These are phyloP conservation scores for Cordyceps farinosa DNA, from an alignment of 2,329 filamentous ascomycete species.

Conservation along the genomic window DNA sequence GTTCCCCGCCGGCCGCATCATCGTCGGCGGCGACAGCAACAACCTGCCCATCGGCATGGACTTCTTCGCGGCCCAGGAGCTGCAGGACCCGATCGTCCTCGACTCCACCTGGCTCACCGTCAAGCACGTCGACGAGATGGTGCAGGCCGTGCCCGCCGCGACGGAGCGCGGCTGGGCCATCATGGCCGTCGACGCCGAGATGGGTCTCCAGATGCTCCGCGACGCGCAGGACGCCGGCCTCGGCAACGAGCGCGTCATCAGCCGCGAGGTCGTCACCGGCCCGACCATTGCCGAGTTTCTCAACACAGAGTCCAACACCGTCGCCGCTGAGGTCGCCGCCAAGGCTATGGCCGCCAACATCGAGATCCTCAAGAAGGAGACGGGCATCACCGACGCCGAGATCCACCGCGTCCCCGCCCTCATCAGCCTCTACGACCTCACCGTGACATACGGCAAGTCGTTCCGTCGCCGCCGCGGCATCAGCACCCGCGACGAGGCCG, in stretches of 20 bases:
- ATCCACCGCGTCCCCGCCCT: slow-evolving; percentile 23
- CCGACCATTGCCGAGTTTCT: neutral
- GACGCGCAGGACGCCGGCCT: slow-evolving; percentile 18
- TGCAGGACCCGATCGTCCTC: slow-evolving; percentile 20
- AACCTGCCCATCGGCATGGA: neutral
- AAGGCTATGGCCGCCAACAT: slow-evolving; percentile 6
- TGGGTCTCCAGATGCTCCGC: slow-evolving; percentile 22
- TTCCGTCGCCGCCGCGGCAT: too few relatives aligned
- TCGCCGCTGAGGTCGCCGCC: neutral
- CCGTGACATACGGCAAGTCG: too few relatives aligned
- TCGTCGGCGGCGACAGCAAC: neutral
- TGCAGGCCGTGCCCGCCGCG: slow-evolving; percentile 27
- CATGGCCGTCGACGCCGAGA: slow-evolving; percentile 25
- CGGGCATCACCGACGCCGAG: slow-evolving; percentile 23
- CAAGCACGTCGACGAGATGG: slow-evolving; percentile 29
- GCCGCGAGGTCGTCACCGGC: neutral
- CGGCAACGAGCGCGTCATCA: slow-evolving; percentile 12
- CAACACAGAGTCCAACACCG: too few relatives aligned
- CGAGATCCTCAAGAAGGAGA: slow-evolving; percentile 23
- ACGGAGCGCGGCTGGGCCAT: slow-evolving; percentile 26
- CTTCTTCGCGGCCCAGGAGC: neutral
- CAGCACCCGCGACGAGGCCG: neutral
- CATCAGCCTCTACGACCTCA: neutral
- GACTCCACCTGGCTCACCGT: slow-evolving; percentile 28
- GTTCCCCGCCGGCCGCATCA: neutral